Evolutionary conservation across 2,329 filamentous ascomycete genomes (phyloP), one percentile per base, ranked within the genome.

Genomic region (Aspergillus fructus): DNA sequence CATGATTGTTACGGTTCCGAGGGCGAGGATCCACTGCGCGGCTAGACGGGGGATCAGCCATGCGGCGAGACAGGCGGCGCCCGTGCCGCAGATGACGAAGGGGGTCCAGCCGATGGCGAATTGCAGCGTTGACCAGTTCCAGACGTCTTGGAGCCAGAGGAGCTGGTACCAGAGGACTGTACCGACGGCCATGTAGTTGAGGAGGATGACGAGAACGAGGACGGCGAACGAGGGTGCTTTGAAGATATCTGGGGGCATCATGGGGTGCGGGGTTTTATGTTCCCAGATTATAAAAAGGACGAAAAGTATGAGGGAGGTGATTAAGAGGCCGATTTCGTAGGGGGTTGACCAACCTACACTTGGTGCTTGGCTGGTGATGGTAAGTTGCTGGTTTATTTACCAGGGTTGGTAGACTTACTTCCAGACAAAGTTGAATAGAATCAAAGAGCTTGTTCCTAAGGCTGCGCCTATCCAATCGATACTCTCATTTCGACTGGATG

Each of bases 341-440:
- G 78, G 73, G 0, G 68, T 71, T 0, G 67, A 61, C 80, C 79
- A 82, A 3, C 79, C 79, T 0, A 72, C 76, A 1, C 74, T 72
- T 0, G 79, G 79, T 3, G 79, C 79, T 73, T 79, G 74, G 52
- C 69, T 72, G 41, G 13, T 12, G 24, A 52, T 48, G 50, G 49
- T n/a, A 43, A 43, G 13, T 2, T 23, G 3, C n/a, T 34, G 37
- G 27, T 6, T 7, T 42, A 3, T 8, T 23, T 9, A n/a, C n/a
- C n/a, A 19, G 11, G 49, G 5, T 2, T 2, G 24, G 21, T 61
- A 81, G 24, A 68, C 73, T 69, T 61, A 81, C 79, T 81, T 83
- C 76, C 79, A 83, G 1, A 74, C 74, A n/a, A 83, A 73, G 53
- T 80, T 82, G 56, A 82, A 82, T 0, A 81, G 62, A 1, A 81